Conservation (phyloP, 805 yeast species). For the Suhomyces emberorum region DNA sequence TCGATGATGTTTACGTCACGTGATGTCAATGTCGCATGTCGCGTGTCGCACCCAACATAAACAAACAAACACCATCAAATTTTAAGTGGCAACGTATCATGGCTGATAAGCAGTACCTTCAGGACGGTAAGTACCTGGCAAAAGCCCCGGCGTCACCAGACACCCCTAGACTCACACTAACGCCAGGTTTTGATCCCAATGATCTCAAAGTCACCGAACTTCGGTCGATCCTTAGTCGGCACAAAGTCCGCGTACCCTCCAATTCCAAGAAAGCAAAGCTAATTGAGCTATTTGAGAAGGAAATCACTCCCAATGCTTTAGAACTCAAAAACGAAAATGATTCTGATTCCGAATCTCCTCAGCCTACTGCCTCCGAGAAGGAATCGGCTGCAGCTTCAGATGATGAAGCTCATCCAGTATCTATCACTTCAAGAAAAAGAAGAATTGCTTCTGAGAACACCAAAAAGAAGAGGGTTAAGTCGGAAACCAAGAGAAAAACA, state of each 20-base stretch:
- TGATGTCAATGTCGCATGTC: too few relatives aligned
- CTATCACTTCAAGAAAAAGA: constrained; percentile 3
- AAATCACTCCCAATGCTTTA: constrained; percentile 49
- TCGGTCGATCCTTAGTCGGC: constrained; percentile 59
- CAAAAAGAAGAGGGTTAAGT: constrained; percentile 2
- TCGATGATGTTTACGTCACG: too few relatives aligned
- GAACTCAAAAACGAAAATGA: constrained; percentile 33
- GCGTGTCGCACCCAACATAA: constrained; percentile 7
- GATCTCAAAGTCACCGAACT: constrained; percentile 66
- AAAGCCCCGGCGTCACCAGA: too few relatives aligned
- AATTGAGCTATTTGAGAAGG: constrained; percentile 53
- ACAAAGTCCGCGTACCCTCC: constrained; percentile 59
- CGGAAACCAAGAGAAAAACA: neutral
- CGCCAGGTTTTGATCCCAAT: constrained; percentile 67
- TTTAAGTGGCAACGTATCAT: constrained; percentile 7
- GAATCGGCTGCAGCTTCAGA: constrained; percentile 12
- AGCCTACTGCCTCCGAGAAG: neutral
- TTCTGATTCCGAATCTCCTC: neutral
- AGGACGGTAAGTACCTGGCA: constrained; percentile 23
- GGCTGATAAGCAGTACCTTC: constrained; percentile 22
- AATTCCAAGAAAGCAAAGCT: constrained; percentile 68
- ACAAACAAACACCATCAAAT: constrained; percentile 7
- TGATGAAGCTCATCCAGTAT: constrained; percentile 11
- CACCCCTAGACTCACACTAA: too few relatives aligned
- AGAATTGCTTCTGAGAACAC: constrained; percentile 1